Evolutionary conservation across 139 green algal species (phyloP), one percentile per base, ranked within the genome.

Genomic region (Pseudopediastrum boryanum): DNA sequence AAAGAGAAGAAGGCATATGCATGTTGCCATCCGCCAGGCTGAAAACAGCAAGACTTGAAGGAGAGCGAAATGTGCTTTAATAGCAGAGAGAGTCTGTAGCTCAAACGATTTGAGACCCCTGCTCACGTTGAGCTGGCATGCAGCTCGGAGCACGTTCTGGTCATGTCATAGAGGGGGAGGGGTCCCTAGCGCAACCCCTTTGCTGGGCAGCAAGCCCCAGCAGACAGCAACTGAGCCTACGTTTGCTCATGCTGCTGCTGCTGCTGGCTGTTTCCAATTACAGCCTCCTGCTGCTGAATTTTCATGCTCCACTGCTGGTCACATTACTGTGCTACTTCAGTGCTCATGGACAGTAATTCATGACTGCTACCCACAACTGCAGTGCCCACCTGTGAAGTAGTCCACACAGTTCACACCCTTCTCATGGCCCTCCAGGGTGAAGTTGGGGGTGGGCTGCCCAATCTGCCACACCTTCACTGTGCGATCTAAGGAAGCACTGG

Each of bases 361-460:
- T n/a, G 19, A 58, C 48, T 21, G 48, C 48, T 16, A n/a, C 48
- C 48, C 19, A 13, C 2, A 27, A 23, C 6, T 46, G 35, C 63
- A 46, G 33, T 1, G 23, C 10, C 48, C 88, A 65, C 95, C 95
- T 42, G 79, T 91, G 83, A 98, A 99, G 91, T 99, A 99, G 83
- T 99, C 97, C 4, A 99, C 83, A 59, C 85, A 93, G 88, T 99
- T 99, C 31, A 99, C 96, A 1, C 96, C 96, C 86, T 99, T 99
- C 63, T 98, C 93, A 81, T 99, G 96, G 3, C 96, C 96, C 84
- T 99, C 96, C 74, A 99, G 82, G 1, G 96, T 99, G 88, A 98
- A 98, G 89, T 98, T 99, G 27, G 97, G 94, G 4, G 90, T 89
- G 31, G 94, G 93, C 79, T 94, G 92, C 21, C 94, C 96, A 52